Base-by-base conservation (phyloP, 1,139 yeast species). In the Debaryomyces sp. region DNA sequence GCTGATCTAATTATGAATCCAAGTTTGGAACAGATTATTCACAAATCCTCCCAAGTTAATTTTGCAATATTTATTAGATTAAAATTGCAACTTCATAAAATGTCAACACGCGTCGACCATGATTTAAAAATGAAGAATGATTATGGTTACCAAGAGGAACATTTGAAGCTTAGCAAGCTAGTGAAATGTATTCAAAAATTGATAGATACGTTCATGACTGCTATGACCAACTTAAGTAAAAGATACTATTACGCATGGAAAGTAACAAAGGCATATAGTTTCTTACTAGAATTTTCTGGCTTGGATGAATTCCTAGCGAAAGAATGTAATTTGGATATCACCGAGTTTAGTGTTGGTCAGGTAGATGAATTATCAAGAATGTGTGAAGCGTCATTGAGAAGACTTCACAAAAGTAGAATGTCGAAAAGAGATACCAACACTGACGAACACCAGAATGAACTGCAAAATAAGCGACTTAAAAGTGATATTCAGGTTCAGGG, bases 181-280 rank as follows among this genome's bases (percentile, higher is more conserved):
- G 60, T 66, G n/a, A 56, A 58, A 44, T 42, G 54, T 5, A 38
- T 58, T 42, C 65, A 63, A 45, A 57, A 53, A 39, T 46, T 63
- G 12, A 43, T 55, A n/a, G 62, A 61, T 33, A 59, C 56, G 49
- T 56, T 63, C 33, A 54, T 68, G 27, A 56, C 60, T 1, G 62
- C 68, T 0, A 48, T 71, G 50, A 60, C 70, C 3, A 59, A 63
- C 34, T 59, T 68, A 35, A 70, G 75, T 49, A 65, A 63, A 42
- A 56, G 78, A 45, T 75, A 75, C 52, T 75, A 72, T 53, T 72
- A 70, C 57, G 78, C 80, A 0, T 75, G 80, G 80, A 64, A 75
- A 54, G 61, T 72, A 2, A 61, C 71, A 9, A 75, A 71, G 50
- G 70, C 73, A 1, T 73, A 72, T 45, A 56, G 61, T 5, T 71